Percentiles rank a stretch among this genome's conserved stretches.
phyloP scores from a whole-genome alignment of 208 protist species.

The Acanthamoeba castellanii region DNA sequence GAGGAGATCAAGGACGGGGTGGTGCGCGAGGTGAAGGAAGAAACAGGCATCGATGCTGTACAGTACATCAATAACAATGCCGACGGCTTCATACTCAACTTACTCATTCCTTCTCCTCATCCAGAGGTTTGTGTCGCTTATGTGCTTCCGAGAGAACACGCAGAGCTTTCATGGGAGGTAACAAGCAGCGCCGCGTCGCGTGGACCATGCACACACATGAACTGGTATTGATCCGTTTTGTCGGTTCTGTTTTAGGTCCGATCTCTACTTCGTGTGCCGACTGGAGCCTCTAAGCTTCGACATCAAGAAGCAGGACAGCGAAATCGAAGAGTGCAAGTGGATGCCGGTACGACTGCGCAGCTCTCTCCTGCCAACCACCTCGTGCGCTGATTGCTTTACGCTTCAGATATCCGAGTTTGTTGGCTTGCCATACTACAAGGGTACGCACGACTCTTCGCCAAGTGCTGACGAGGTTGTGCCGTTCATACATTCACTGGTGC shows the following conservation, averaged over 20 bases:
- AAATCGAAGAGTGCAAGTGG: conserved; percentile 67
- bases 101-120: neutral
- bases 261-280: conserved; percentile 64
- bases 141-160: conserved; percentile 64
- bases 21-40: conserved; percentile 68
- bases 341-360: conserved; percentile 45
- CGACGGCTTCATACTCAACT: neutral
- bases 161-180: conserved; percentile 16
- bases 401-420: conserved; percentile 65
- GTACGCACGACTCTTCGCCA: neutral
- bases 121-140: conserved; percentile 50
- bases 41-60: conserved; percentile 70
- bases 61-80: neutral
- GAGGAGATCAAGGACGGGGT: conserved; percentile 46
- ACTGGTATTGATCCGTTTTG: neutral
- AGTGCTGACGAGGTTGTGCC: no score
- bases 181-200: neutral
- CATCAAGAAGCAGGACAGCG: conserved; percentile 68
- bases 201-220: neutral
- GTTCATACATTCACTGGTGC: neutral
- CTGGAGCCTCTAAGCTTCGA: conserved; percentile 66
- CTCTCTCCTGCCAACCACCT: neutral
- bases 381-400: neutral
- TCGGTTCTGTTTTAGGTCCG: conserved; percentile 28
- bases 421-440: conserved; percentile 57